These are phyloP conservation scores for Crassisporium funariophilum DNA, from an alignment of 768 basidiomycete species.

Conservation along the genomic window DNA sequence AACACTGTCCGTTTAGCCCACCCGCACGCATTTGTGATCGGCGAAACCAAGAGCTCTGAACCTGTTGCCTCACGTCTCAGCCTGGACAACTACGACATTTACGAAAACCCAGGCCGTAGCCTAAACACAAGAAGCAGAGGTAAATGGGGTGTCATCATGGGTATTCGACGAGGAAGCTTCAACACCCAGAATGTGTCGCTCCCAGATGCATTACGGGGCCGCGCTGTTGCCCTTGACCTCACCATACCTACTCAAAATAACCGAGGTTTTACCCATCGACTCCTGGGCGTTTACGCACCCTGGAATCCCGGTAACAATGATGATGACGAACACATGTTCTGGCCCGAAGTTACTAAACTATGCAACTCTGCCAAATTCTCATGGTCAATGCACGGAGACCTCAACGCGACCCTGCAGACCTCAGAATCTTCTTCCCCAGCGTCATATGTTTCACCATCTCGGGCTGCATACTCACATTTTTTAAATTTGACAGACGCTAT, in stretches of 20 bases:
- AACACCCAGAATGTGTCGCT: conserved; percentile 3
- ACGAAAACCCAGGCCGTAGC: conserved; percentile 10
- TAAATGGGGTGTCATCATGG: conserved; percentile 20
- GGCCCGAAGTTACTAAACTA: conserved; percentile 13
- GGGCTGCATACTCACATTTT: conserved; percentile 1
- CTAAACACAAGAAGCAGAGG: conserved; percentile 4
- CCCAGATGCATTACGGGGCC: conserved; percentile 15
- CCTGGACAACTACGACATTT: conserved; percentile 6
- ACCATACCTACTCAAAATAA: conserved; percentile 20
- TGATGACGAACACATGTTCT: conserved; percentile 12
- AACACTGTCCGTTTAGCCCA: background rate
- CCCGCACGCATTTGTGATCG: conserved; percentile 16
- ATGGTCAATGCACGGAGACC: conserved; percentile 22
- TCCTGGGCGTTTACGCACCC: conserved; percentile 27
- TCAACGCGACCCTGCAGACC: conserved; percentile 13
- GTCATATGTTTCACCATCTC: no score
- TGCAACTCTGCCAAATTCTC: conserved; percentile 1
- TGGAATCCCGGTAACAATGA: conserved; percentile 23
- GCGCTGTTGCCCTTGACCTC: conserved; percentile 22
- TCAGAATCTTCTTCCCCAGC: no score
- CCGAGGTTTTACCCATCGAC: no score
- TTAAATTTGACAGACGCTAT: conserved; percentile 1
- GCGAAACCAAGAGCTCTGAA: conserved; percentile 15
- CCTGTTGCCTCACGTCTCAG: conserved; percentile 4
- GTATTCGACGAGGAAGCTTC: conserved; percentile 10